Conservation (phyloP, 768 basidiomycete species). For the Chalciporus pseudorubinellus region DNA sequence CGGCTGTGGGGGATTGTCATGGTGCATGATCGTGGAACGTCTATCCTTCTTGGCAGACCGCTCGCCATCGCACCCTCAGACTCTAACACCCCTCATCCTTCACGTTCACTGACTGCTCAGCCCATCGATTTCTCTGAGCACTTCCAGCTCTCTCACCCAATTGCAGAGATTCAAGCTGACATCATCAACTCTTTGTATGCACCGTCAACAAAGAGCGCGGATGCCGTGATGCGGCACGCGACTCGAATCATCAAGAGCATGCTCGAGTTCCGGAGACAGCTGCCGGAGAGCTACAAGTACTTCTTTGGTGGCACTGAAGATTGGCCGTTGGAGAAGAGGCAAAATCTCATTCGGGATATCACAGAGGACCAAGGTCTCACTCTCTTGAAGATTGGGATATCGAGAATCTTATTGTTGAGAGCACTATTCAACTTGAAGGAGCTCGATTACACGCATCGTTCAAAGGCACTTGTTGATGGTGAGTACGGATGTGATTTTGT, state of each 20-base stretch:
- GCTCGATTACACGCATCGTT: conserved; percentile 60
- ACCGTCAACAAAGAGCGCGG: conserved; percentile 66
- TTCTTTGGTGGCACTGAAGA: conserved; percentile 80
- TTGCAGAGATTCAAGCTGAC: conserved; percentile 84
- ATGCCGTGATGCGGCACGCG: conserved; percentile 72
- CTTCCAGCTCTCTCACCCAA: conserved; percentile 70
- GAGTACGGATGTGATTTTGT: conserved; percentile 19
- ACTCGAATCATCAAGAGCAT: conserved; percentile 78
- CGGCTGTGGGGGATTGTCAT: conserved; percentile 84
- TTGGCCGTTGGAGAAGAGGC: conserved; percentile 66
- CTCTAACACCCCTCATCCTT: conserved; percentile 74
- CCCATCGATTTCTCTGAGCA: conserved; percentile 67
- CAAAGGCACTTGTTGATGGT: conserved; percentile 79
- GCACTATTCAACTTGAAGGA: conserved; percentile 79
- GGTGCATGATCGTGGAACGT: conserved; percentile 85
- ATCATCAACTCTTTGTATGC: conserved; percentile 85
- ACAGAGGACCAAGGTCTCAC: conserved; percentile 82
- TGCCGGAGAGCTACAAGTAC: conserved; percentile 69
- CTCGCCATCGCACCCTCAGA: conserved; percentile 82
- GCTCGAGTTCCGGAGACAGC: conserved; percentile 61
- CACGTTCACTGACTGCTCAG: conserved; percentile 36
- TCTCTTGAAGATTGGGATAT: conserved; percentile 77
- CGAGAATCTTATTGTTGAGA: conserved; percentile 72
- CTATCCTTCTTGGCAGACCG: conserved; percentile 82
- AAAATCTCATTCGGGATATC: conserved; percentile 66